Evolutionary conservation across 306 rosid genomes (phyloP), one percentile per base, ranked within the genome.

Genomic region (Inga laurina): DNA sequence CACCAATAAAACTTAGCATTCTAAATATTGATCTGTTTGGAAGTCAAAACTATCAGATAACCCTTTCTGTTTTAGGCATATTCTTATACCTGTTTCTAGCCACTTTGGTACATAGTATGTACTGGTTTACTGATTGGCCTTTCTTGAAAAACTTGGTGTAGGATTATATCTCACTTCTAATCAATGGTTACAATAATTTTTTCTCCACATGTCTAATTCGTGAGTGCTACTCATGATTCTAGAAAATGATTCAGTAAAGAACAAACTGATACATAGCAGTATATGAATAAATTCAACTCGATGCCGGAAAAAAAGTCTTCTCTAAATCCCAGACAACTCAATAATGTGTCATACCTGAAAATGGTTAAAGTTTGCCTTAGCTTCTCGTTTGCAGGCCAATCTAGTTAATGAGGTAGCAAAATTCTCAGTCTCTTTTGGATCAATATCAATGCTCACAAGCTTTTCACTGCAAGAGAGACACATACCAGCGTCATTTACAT

Each of bases 361-460:
- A 83, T 74, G 84, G 71, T 75, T 72, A 66, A 94, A 97, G 56
- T 83, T 87, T 43, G 86, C 86, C 87, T 78, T 83, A 52, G 24
- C 86, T 87, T 94, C 97, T 82, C 39, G 89, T 77, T 89, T 77
- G 76, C 87, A 78, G 86, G 97, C 99, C 91, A 94, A 85, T 80
- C 82, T 89, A 44, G 86, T 67, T 84, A 97, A 83, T 11, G 98
- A 94, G 51, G 75, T 35, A 66, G 98, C 97, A 83, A 97, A 97
- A 64, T 69, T 88, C 78, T 89, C 92, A 0, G 95, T 92, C 91
- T 97, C 97, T 70, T 87, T 88, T 0, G 95, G 94, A 85, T 94
- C 99, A 76, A 97, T 91, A 84, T 97, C 99, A 67, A 94, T 92
- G 88, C 95, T 88, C 48, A 91, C 97, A 72, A 97, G 97, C 85